Base-by-base conservation (phyloP, 345 rosid species). In the Pseudoturritis turrita region DNA sequence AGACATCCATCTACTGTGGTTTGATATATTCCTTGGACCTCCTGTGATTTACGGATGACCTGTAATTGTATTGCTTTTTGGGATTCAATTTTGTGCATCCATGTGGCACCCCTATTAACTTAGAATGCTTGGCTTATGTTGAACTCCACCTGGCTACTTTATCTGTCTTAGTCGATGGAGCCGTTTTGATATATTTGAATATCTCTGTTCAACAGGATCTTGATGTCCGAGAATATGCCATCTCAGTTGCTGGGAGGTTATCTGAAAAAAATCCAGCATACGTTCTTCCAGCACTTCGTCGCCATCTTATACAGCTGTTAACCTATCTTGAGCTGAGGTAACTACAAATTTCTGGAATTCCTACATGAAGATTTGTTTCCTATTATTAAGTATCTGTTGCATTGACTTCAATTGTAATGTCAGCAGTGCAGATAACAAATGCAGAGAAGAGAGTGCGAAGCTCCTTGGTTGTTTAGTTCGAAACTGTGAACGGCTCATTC, bases 211-310 rank as follows among this genome's bases (percentile, higher is more conserved):
- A 56, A 77, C 74, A 95, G 99, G 99, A 91, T 83, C 89, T 88
- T 79, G 98, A 81, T 76, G 98, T 91, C 76, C 87, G 96, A 77
- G 99, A 88, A 74, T 91, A 84, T 81, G 96, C 94, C 60, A 95
- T 95, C 82, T 91, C 99, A 13, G 83, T 95, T 59, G 90, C 96
- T 69, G 99, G 99, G 79, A 83, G 97, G 76, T 81, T 95, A 77
- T 91, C 99, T 21, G 98, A 91, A 76, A 95, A 88, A 81, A 95
- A 95, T 79, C 99, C 99, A 50, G 98, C 99, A 57, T 95, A 95
- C 77, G 99, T 95, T 76, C 96, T 95, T 83, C 99, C 99, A 33
- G 99, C 99, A 68, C 96, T 95, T 75, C 99, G 98, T 71, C 99
- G 97, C 70, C 96, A 95, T 83, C 92, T 95, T 67, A 95, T 95